phyloP scores from a whole-genome alignment of 148 eudicot species.

The Polygonum aviculare region DNA sequence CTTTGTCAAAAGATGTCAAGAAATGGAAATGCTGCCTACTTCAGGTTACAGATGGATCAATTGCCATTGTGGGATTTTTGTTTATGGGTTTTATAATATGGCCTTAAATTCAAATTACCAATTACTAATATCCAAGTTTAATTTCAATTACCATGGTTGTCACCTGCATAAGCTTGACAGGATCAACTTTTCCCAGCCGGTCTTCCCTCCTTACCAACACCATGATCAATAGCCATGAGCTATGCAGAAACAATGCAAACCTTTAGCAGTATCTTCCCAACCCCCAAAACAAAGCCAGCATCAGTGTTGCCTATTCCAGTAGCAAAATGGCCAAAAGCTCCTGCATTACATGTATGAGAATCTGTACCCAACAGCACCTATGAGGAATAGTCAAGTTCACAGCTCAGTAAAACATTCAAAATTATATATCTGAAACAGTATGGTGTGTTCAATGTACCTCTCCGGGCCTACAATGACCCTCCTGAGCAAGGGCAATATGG shows the following conservation, averaged over 20 bases:
- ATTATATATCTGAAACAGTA: not conserved
- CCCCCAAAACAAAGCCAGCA: constrained; percentile 84
- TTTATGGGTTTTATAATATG: no score
- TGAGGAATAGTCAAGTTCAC: not conserved
- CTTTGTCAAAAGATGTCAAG: no score
- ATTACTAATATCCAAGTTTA: no score
- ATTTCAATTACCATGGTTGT: no score
- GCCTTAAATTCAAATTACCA: no score
- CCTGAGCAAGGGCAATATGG: constrained; percentile 98
- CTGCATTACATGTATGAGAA: constrained; percentile 91
- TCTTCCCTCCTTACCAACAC: no score
- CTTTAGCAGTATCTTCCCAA: constrained; percentile 84
- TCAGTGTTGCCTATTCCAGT: constrained; percentile 90
- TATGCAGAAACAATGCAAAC: constrained; percentile 19
- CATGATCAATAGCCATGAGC: not conserved
- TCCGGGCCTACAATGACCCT: constrained; percentile 99
- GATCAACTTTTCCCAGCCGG: no score
- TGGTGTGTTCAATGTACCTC: constrained; percentile 37
- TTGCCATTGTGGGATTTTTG: no score
- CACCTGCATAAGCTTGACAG: no score
- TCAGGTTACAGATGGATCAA: no score
- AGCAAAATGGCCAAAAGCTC: constrained; percentile 95
- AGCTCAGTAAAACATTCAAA: not conserved
- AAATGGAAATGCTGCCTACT: no score
- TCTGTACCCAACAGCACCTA: constrained; percentile 84